Conservation (phyloP, 2,329 filamentous ascomycete species). For the Botrytis galanthina region DNA sequence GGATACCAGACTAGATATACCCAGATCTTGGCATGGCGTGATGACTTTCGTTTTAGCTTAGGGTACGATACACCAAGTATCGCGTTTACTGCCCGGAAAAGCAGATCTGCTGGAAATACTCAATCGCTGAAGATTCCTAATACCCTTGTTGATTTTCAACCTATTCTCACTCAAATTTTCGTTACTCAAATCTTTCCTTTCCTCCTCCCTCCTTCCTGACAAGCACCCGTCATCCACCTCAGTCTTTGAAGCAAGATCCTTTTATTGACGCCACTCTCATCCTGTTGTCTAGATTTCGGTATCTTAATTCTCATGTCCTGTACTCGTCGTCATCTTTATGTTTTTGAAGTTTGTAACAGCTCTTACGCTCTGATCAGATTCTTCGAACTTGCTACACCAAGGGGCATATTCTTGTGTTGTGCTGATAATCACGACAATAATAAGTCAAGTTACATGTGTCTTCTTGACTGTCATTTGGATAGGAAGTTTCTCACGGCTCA, state of each 20-base stretch:
- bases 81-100: background rate
- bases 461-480: background rate
- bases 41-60: background rate
- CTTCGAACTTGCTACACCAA: too few relatives aligned
- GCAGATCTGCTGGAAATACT: background rate
- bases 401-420: background rate
- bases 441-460: background rate
- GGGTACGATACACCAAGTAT: background rate
- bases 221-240: background rate
- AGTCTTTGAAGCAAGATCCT: background rate
- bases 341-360: background rate
- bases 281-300: background rate
- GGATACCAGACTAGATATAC: background rate
- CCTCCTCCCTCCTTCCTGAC: background rate
- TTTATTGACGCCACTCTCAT: background rate
- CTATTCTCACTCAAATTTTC: too few relatives aligned
- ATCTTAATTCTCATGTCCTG: background rate
- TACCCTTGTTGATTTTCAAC: background rate
- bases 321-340: background rate
- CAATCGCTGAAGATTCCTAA: background rate
- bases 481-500: background rate
- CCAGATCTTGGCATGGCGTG: background rate
- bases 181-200: background rate
- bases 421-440: background rate
- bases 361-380: too few relatives aligned